Conservation (phyloP, 1,284 basidiomycete genomes). For the Trichosporon coremiiforme region DNA sequence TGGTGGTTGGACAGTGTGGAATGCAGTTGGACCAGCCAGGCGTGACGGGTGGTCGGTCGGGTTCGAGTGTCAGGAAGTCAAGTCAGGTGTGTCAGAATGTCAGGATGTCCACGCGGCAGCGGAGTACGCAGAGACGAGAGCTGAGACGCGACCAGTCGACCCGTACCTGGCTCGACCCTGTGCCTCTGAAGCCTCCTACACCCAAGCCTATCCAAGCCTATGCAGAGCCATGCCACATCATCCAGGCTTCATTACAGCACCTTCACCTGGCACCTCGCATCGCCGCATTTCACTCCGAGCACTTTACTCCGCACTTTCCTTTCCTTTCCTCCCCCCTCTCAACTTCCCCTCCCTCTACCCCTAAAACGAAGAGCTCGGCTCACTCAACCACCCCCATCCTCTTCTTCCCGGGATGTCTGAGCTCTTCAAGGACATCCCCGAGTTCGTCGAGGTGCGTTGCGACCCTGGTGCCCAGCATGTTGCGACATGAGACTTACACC, state of each 20-base stretch:
- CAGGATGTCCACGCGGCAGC: conserved; percentile 18
- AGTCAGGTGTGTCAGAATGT: not conserved
- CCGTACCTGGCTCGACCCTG: no score
- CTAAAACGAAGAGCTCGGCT: conserved; percentile 18
- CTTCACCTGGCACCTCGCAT: not conserved
- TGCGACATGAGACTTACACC: no score
- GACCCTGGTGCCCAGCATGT: no score
- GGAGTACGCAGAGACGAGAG: no score
- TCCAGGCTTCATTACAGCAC: conserved; percentile 11
- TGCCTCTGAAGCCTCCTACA: not conserved
- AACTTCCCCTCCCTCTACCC: not conserved
- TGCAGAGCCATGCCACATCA: conserved; percentile 18
- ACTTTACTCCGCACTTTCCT: no score
- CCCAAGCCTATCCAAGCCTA: no score
- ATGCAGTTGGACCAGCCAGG: not conserved
- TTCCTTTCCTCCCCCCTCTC: not conserved
- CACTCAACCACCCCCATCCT: not conserved
- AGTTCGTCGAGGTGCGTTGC: conserved; percentile 71
- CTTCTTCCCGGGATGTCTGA: conserved; percentile 53
- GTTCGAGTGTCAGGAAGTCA: not conserved
- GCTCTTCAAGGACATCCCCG: conserved; percentile 66
- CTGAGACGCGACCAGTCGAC: not conserved
- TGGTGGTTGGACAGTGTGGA: not conserved
- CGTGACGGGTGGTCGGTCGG: no score
- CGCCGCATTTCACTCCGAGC: not conserved